Evolutionary conservation across 257 asterid genomes (phyloP), one percentile per base, ranked within the genome.

Genomic region (Nicotiana tabacum): DNA sequence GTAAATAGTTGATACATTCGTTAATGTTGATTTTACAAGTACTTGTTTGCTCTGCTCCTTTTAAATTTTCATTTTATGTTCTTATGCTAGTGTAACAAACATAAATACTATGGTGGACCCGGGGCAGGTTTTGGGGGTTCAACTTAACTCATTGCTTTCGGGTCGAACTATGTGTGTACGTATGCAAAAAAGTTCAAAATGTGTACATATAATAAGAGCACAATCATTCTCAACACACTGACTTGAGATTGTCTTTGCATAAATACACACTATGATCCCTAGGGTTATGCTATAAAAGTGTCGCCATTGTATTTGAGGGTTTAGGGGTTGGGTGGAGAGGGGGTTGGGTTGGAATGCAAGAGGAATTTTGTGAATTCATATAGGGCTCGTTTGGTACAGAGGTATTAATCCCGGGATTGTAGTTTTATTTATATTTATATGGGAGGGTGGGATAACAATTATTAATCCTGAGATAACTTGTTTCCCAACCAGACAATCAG

Each of bases 1-100:
- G 86, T 86, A 83, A 83, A 86, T 85, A 83, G 87, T 43, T 81
- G 83, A 64, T 74, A 62, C 83, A 77, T 85, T 87, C 51, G 81
- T 76, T 74, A 65, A 56, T 70, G 80, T 66, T 67, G 57, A 27
- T 81, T 62, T 58, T 15, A 58, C 64, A 55, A 24, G 13, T 74
- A 30, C 64, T 72, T 79, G 30, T 78, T 82, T 81, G 66, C 46
- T 43, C 35, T 69, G 57, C 60, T 46, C 37, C 27, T 48, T 74
- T 76, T 76, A 51, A 76, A 5, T 58, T 51, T 15, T 51, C 43
- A 8, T 51, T 76, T 13, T 48, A 27, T 27, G 29, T 27, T 48
- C 27, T 24, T 24, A 24, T 24, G 27, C 27, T 24, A 24, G 27
- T 24, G 27, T 24, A 24, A 24, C 27, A 24, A 24, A 24, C 27